phyloP scores from a whole-genome alignment of 2,329 filamentous ascomycete species.

The Fusarium multiceps region DNA sequence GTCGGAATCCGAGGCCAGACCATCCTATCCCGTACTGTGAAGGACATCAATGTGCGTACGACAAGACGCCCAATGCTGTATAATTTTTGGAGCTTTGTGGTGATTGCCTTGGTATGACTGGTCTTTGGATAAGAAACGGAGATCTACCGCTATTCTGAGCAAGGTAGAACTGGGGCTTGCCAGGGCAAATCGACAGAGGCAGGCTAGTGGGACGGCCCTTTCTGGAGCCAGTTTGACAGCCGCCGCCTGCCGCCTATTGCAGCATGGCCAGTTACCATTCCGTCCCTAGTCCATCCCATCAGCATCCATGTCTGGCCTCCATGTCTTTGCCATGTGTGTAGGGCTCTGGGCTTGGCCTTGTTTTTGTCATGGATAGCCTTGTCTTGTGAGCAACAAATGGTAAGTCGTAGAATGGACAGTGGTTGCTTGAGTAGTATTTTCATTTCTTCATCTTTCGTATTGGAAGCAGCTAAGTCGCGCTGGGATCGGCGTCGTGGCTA shows the following conservation, averaged over 20 bases:
- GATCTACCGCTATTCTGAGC: conserved; percentile 41
- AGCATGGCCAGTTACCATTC: conserved; percentile 41
- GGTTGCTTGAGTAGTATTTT: conserved; percentile 35
- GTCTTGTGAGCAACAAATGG: conserved; percentile 25
- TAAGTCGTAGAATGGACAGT: conserved; percentile 7
- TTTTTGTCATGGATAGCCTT: conserved; percentile 12
- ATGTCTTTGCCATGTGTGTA: conserved; percentile 28
- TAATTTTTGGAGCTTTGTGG: conserved; percentile 17
- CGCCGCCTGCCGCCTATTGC: conserved; percentile 42
- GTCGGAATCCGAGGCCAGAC: conserved; percentile 28
- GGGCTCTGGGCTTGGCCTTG: conserved; percentile 24
- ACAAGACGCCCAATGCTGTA: conserved; percentile 1
- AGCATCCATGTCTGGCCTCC: conserved; percentile 34
- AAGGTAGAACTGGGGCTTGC: conserved; percentile 36
- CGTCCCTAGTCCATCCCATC: conserved; percentile 38
- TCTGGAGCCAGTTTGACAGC: conserved; percentile 47
- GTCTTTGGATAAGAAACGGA: conserved; percentile 22
- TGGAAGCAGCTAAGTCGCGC: conserved; percentile 16
- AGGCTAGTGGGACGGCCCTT: conserved; percentile 47
- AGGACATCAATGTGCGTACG: conserved; percentile 15
- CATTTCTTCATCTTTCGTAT: conserved; percentile 34
- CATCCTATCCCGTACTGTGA: conserved; percentile 29
- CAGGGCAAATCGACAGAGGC: conserved; percentile 40
- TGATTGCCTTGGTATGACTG: conserved; percentile 27
- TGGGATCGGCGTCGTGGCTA: conserved; percentile 20